phyloP scores from a whole-genome alignment of 2,329 filamentous ascomycete species.

The Botrytis hyacinthi region DNA sequence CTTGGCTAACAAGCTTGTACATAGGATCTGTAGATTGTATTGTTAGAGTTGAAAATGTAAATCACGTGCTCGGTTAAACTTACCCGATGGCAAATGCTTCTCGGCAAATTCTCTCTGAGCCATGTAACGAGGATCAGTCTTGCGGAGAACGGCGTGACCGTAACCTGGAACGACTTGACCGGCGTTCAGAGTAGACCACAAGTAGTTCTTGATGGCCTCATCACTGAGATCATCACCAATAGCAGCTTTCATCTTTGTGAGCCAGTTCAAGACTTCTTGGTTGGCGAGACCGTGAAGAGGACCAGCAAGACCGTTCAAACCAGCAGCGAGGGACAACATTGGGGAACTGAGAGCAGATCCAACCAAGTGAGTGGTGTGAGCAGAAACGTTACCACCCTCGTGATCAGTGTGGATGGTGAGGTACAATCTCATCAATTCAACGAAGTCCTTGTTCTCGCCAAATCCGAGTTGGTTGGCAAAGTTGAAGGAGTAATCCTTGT shows the following conservation, averaged over 20 bases:
- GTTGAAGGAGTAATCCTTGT: constrained; percentile 99
- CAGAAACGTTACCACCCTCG: constrained; percentile 98
- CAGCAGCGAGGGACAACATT: constrained; percentile 93
- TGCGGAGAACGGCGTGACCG: constrained; percentile 97
- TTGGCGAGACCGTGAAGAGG: constrained; percentile 98
- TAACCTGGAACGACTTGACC: constrained; percentile 98
- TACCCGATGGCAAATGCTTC: constrained; percentile 22
- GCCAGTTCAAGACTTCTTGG: constrained; percentile 99
- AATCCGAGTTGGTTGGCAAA: constrained; percentile 99
- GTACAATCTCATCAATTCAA: constrained; percentile 98
- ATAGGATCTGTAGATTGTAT: constrained; percentile 93
- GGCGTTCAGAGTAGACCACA: constrained; percentile 94
- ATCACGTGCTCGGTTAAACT: neutral
- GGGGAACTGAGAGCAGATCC: constrained; percentile 95
- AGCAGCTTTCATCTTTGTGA: constrained; percentile 96
- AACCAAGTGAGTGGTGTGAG: constrained; percentile 97
- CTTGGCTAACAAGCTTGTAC: constrained; percentile 99
- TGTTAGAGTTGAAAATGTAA: constrained; percentile 6
- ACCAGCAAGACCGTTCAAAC: constrained; percentile 96
- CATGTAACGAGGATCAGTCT: constrained; percentile 98
- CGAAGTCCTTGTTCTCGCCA: constrained; percentile 89
- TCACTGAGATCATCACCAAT: constrained; percentile 95
- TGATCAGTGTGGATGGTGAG: constrained; percentile 99
- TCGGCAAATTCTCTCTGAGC: constrained; percentile 93
- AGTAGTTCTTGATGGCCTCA: constrained; percentile 95